phyloP scores from a whole-genome alignment of 2,329 filamentous ascomycete genomes.

The Claviceps purpurea region DNA sequence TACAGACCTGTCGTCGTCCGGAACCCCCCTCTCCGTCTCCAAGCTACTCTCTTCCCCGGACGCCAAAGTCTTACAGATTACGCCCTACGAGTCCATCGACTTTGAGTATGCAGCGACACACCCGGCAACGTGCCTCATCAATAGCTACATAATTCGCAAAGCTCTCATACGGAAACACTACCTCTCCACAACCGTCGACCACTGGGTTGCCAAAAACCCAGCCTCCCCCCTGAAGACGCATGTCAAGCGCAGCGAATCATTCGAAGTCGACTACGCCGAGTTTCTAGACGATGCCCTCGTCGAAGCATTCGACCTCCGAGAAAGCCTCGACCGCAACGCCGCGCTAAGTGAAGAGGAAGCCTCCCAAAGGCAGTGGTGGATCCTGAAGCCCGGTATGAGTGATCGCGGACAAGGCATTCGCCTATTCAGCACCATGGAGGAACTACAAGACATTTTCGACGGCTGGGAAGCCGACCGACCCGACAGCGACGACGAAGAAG shows the following conservation, averaged over 20 bases:
- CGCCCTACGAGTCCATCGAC: constrained; percentile 75
- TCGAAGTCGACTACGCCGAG: constrained; percentile 93
- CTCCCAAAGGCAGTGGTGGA: constrained; percentile 72
- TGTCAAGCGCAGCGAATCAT: constrained; percentile 67
- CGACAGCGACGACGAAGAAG: constrained; percentile 51
- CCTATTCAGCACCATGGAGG: constrained; percentile 72
- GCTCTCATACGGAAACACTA: constrained; percentile 95
- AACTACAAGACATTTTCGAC: constrained; percentile 80
- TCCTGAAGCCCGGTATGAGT: constrained; percentile 94
- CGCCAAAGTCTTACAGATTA: constrained; percentile 58
- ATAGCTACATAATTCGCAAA: constrained; percentile 92
- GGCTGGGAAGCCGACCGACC: constrained; percentile 65
- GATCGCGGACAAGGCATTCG: constrained; percentile 88
- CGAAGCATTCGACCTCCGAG: constrained; percentile 76
- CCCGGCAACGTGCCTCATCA: constrained; percentile 52
- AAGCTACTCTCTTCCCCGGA: constrained; percentile 20
- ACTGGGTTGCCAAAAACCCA: constrained; percentile 79
- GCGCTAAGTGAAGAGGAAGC: constrained; percentile 11
- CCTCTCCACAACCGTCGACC: constrained; percentile 66
- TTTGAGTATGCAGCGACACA: constrained; percentile 61
- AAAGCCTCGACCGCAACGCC: constrained; percentile 59
- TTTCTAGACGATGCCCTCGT: constrained; percentile 88
- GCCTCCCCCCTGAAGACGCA: constrained; percentile 53
- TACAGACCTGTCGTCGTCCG: constrained; percentile 22
- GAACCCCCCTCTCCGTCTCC: constrained; percentile 21